These are phyloP conservation scores for Aspergillus heteromorphus DNA, from an alignment of 495 filamentous ascomycete genomes.

Conservation along the genomic window DNA sequence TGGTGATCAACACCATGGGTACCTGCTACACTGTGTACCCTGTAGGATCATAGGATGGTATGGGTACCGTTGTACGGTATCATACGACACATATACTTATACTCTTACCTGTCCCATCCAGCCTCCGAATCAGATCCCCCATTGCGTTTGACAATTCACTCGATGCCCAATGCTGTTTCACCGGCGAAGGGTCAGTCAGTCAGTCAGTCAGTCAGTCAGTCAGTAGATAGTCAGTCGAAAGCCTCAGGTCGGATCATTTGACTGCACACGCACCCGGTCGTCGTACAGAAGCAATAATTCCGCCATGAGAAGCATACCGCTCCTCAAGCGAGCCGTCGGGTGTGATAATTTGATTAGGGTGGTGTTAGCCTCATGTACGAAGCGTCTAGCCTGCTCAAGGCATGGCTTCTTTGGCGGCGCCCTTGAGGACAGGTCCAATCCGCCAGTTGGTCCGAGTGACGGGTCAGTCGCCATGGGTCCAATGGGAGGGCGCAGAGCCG, in stretches of 20 bases:
- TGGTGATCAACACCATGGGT: too few relatives aligned
- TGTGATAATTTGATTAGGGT: background rate
- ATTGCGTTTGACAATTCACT: too few relatives aligned
- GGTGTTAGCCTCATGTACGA: background rate
- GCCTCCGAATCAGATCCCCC: too few relatives aligned
- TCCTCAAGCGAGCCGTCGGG: background rate
- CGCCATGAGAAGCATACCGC: background rate
- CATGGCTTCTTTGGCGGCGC: background rate
- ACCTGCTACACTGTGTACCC: too few relatives aligned
- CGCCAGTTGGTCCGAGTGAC: constrained; percentile 4
- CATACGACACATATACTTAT: too few relatives aligned
- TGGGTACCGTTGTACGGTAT: too few relatives aligned
- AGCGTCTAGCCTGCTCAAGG: background rate
- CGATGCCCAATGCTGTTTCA: background rate
- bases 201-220: too few relatives aligned
- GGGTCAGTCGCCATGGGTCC: background rate
- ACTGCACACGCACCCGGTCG: background rate
- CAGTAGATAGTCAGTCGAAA: too few relatives aligned
- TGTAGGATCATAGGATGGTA: too few relatives aligned
- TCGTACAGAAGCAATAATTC: background rate
- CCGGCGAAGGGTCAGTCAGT: too few relatives aligned
- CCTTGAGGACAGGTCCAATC: constrained; percentile 1
- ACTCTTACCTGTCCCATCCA: too few relatives aligned
- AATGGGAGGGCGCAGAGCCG: background rate
- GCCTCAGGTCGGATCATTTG: background rate